Evolutionary conservation across 257 asterid genomes (phyloP).

Genomic region (Euphrasia confusa): DNA sequence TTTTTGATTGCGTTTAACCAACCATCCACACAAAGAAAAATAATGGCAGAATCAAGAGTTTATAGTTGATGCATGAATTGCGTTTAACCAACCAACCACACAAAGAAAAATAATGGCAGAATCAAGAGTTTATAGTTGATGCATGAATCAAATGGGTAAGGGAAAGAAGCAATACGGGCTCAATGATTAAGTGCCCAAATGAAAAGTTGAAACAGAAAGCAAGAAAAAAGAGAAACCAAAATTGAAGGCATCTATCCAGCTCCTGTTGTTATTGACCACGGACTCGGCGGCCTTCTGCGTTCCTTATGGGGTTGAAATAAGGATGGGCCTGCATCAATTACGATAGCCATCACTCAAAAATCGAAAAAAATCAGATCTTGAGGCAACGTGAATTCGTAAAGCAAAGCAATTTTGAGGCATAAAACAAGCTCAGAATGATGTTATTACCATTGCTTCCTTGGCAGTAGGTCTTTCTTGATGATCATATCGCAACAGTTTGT

Average conservation of each 20-base stretch:
- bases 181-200: conserved; percentile 13
- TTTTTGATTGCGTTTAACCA: too few relatives aligned
- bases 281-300: conserved; percentile 72
- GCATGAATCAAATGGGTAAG: conserved; percentile 18
- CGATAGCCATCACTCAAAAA: neutral
- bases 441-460: conserved; percentile 86
- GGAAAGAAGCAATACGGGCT: conserved; percentile 12
- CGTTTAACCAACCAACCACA: neutral
- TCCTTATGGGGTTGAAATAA: conserved; percentile 70
- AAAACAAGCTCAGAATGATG: too few relatives aligned
- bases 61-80: neutral
- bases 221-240: conserved; percentile 6
- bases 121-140: neutral
- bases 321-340: conserved; percentile 74
- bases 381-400: too few relatives aligned
- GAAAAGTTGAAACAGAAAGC: neutral
- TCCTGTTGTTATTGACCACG: conserved; percentile 39
- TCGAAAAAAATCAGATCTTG: neutral
- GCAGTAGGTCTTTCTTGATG: conserved; percentile 97
- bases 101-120: neutral
- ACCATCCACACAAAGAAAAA: conserved; percentile 3
- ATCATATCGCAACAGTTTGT: conserved; percentile 81
- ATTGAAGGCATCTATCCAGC: conserved; percentile 13
- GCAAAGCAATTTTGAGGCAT: too few relatives aligned
- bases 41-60: neutral